These are phyloP conservation scores for Neoboletus subvelutipes DNA, from an alignment of 768 basidiomycete species.

Conservation along the genomic window DNA sequence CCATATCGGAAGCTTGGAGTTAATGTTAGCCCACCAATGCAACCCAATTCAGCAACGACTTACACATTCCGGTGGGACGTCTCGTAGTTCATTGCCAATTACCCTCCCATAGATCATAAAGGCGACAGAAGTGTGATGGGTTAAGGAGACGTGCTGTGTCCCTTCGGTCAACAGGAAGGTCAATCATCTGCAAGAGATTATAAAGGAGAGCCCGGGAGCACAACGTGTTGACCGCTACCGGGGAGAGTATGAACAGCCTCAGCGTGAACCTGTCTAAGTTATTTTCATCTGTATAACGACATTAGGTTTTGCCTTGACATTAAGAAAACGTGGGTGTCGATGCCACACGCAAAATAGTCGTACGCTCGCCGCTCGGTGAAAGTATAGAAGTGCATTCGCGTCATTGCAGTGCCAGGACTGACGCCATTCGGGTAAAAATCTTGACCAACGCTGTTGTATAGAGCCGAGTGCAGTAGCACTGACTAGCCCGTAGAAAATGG, in stretches of 20 bases:
- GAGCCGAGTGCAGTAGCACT: neutral
- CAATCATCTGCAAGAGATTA: constrained; percentile 23
- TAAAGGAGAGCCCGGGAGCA: constrained; percentile 21
- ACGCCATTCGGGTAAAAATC: constrained; percentile 6
- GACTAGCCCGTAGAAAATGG: neutral
- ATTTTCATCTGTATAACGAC: constrained; percentile 16
- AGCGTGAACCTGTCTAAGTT: constrained; percentile 14
- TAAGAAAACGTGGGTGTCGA: constrained; percentile 29
- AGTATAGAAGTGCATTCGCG: constrained; percentile 9
- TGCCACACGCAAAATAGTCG: constrained; percentile 9
- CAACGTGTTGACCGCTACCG: constrained; percentile 25
- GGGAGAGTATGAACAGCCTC: constrained; percentile 27
- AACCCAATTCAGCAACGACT: constrained; percentile 11
- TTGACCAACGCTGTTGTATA: constrained; percentile 14
- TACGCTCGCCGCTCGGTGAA: constrained; percentile 17
- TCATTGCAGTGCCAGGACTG: constrained; percentile 24
- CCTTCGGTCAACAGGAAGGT: constrained; percentile 16
- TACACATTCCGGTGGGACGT: constrained; percentile 29
- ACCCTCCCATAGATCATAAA: constrained; percentile 30
- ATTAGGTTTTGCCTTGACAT: constrained; percentile 17
- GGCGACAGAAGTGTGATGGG: constrained; percentile 17
- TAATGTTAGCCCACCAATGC: constrained; percentile 7
- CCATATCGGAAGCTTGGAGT: constrained; percentile 26
- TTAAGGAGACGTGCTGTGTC: constrained; percentile 15
- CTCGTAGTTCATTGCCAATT: constrained; percentile 32